Evolutionary conservation across 345 rosid species (phyloP).

Genomic region (Sisymbrium altissimum): DNA sequence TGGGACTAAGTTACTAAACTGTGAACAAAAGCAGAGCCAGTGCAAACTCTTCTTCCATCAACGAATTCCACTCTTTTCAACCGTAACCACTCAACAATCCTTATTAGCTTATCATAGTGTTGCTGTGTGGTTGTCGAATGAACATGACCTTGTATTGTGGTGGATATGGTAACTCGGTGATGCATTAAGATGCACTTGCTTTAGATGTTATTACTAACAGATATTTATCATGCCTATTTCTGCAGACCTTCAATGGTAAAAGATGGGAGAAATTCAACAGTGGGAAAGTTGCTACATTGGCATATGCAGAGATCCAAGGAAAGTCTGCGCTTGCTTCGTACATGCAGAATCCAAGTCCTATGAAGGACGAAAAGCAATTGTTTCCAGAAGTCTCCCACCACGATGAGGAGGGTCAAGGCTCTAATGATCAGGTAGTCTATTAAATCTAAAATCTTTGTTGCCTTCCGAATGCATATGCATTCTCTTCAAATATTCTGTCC

Average conservation of each 20-base stretch:
- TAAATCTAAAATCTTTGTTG: not conserved
- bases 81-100: not conserved
- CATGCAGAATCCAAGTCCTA: slow-evolving; percentile 82
- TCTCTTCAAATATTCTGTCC: not conserved
- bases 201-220: not conserved
- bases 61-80: not conserved
- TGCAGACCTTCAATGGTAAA: slow-evolving; percentile 86
- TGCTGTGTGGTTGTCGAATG: not conserved
- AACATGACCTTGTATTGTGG: not conserved
- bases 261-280: slow-evolving; percentile 98
- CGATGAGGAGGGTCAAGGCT: slow-evolving; percentile 60
- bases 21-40: not conserved
- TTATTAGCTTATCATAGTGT: not conserved
- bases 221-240: not conserved
- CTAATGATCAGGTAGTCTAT: slow-evolving; percentile 55
- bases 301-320: slow-evolving; percentile 95
- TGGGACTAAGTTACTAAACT: not conserved
- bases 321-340: slow-evolving; percentile 82
- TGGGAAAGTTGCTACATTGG: slow-evolving; percentile 86
- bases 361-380: slow-evolving; percentile 83
- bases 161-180: not conserved
- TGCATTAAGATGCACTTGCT: not conserved
- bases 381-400: slow-evolving; percentile 72
- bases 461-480: not conserved
- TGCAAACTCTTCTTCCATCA: not conserved